Base-by-base conservation (phyloP, 169 alveolate genomes). In the Theileria annulata region DNA sequence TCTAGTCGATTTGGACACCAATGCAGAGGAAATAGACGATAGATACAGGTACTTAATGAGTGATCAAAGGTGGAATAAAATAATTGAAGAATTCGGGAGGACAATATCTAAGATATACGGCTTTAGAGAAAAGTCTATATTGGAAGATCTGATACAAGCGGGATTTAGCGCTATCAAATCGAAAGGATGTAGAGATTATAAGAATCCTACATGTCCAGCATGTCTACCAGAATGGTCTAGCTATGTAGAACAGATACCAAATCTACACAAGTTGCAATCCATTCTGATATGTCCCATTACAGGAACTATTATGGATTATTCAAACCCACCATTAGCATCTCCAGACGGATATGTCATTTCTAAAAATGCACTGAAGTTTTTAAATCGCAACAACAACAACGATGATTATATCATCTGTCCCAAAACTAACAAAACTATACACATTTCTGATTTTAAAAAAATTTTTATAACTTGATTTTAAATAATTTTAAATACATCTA, bases 321-420 rank as follows among this genome's bases (percentile, higher is more conserved):
- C 89, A 27, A 92, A 93, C 60, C 95, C 95, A n/a, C 96, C 96
- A n/a, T 86, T 86, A 49, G 92, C 95, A 13, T 83, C 91, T 35
- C 95, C 95, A 8, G 88, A 79, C 58, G 95, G 95, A 1, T 85
- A 78, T 71, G 95, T 92, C 15, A 74, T 81, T 35, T 90, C 95
- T 6, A 87, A 85, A 27, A 85, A 75, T 35, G 95, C 95, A 15
- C 71, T 92, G 17, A 71, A 77, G 47, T 49, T 77, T 8, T 33
- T 82, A 47, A 64, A 23, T 37, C 88, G 79, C 75, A 63, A 33
- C 48, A 70, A 79, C 33, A 48, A 72, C 23, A 85, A 87, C 33
- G 92, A 81, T 28, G 87, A 71, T 23, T 4, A 56, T 28, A 85
- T 91, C 10, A 47, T 42, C 37, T 90, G 95, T 47, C 95, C 95